Evolutionary conservation across 768 basidiomycete species (phyloP), one percentile per base, ranked within the genome.

Genomic region (Suillus brevipes): DNA sequence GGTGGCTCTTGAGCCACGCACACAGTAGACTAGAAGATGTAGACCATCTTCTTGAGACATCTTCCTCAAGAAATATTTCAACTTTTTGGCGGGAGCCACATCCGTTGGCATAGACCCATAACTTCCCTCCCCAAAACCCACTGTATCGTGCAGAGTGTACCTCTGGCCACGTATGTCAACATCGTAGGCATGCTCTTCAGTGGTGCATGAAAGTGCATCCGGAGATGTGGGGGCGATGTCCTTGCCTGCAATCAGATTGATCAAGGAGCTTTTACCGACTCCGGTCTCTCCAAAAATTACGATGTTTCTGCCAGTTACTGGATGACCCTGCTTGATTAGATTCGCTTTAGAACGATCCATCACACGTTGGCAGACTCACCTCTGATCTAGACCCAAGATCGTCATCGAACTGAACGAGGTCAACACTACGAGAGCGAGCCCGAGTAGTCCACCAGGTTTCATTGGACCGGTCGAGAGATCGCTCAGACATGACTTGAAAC

Each of bases 231-330:
- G 60, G 18, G 81, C 81, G 13, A 66, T 64, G 10, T 74, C 63
- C 9, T 67, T 63, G 47, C 75, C 76, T 25, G 66, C 65, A 52
- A 82, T 52, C 69, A 84, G 75, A 66, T 83, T 83, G 64, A 84
- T 64, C 37, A 83, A 66, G 2, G 80, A 81, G 65, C 83, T 84
- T 62, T 83, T 83, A 43, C 78, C 78, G 42, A 74, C 65, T 45
- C 82, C 82, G 10, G 74, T 72, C 67, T 83, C 80, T n/a, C 82
- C 82, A 64, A 83, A 83, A 28, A 82, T 43, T 55, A 83, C 62
- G 59, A 82, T 70, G 65, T 83, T 83, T 13, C 34, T 55, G 34
- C 53, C 20, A 13, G 53, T 36, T 13, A 34, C 16, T 52, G 60
- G 43, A 25, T 8, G 38, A 13, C 16, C 49, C 53, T 55, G 53